Conservation (phyloP, 148 eudicot species). For the Linanthus parryae region DNA sequence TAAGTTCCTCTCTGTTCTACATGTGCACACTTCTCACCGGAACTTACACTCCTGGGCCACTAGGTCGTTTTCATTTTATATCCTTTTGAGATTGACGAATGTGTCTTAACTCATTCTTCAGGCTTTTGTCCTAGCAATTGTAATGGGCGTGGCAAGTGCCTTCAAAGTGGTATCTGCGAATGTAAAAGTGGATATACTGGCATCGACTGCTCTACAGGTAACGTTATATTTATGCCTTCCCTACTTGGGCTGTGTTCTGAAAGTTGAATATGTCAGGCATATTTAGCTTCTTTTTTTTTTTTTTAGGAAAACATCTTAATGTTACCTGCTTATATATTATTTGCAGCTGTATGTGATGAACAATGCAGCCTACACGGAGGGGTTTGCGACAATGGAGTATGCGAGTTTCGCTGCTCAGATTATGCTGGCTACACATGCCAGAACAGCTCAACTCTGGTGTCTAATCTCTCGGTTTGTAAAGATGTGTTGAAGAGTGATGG, state of each 20-base stretch:
- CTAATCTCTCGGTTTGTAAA: conserved; percentile 83
- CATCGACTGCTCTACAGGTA: conserved; percentile 94
- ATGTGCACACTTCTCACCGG: neutral
- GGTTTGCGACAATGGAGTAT: conserved; percentile 89
- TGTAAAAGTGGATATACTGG: conserved; percentile 83
- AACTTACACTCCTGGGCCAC: neutral
- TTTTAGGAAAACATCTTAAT: no score
- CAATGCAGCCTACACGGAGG: conserved; percentile 99
- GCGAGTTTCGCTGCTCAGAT: conserved; percentile 98
- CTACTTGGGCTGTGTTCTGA: neutral
- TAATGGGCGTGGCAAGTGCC: conserved; percentile 75
- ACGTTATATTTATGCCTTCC: neutral
- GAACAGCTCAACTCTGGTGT: conserved; percentile 67
- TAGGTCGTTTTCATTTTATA: neutral
- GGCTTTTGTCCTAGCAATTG: conserved; percentile 80
- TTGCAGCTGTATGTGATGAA: conserved; percentile 90
- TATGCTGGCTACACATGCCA: conserved; percentile 97
- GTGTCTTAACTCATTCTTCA: conserved; percentile 29
- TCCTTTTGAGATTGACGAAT: conserved; percentile 5
- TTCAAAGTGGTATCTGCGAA: conserved; percentile 58
- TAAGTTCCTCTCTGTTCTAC: neutral
- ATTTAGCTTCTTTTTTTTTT: neutral
- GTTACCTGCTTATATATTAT: conserved; percentile 13
- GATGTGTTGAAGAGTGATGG: conserved; percentile 60
- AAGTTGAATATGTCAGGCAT: neutral